These are phyloP conservation scores for Amanita muscaria DNA, from an alignment of 768 basidiomycete species.

Conservation along the genomic window DNA sequence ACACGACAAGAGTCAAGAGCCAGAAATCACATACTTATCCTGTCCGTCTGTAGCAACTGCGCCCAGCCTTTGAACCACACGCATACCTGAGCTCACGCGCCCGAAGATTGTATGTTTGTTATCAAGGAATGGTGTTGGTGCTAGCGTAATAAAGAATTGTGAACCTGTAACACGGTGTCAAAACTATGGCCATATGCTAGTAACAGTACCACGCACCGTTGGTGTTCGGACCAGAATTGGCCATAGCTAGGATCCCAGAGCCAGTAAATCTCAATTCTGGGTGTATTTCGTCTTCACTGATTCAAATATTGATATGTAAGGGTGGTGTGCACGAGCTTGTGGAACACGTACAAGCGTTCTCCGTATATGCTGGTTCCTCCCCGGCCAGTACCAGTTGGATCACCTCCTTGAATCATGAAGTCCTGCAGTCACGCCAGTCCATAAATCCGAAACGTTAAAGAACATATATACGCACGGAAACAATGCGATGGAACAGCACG, in stretches of 20 bases:
- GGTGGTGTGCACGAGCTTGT: not conserved
- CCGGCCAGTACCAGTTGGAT: constrained; percentile 91
- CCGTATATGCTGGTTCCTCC: constrained; percentile 89
- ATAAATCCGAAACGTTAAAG: not conserved
- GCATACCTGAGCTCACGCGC: constrained; percentile 84
- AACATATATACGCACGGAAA: constrained; percentile 45
- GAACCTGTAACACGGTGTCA: constrained; percentile 49
- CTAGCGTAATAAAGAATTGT: constrained; percentile 88
- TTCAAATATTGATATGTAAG: constrained; percentile 3
- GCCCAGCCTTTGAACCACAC: constrained; percentile 85
- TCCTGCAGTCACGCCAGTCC: constrained; percentile 39
- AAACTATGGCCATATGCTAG: not conserved
- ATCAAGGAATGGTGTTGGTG: constrained; percentile 77
- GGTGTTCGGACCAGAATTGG: constrained; percentile 93
- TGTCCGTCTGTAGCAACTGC: constrained; percentile 85
- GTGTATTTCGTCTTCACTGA: constrained; percentile 83
- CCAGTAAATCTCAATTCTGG: constrained; percentile 91
- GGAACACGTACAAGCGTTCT: constrained; percentile 66
- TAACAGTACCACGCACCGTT: constrained; percentile 42
- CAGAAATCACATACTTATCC: constrained; percentile 53
- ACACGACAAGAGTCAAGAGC: constrained; percentile 3
- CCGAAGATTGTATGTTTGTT: constrained; percentile 88
- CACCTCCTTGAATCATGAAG: constrained; percentile 96
- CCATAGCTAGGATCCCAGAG: constrained; percentile 94
- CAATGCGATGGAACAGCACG: constrained; percentile 85